Evolutionary conservation across 2,329 filamentous ascomycete species (phyloP), one percentile per base, ranked within the genome.

Genomic region (Sarocladiaceae sp.): DNA sequence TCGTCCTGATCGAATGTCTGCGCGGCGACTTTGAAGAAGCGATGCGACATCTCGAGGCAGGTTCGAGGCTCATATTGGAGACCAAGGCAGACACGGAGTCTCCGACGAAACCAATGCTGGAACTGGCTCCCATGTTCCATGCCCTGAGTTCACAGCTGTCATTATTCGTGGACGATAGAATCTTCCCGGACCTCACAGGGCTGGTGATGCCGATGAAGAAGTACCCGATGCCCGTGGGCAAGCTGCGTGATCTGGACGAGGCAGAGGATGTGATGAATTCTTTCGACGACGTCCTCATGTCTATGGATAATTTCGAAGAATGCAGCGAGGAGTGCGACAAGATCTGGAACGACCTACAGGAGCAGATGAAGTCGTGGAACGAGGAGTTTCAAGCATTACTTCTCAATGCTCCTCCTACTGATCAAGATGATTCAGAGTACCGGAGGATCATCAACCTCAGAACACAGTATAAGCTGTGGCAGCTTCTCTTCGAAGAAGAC

Each of bases 1-100:
- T 46, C 21, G 27, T 37, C 11, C 29, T 27, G 12, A 7, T 46
- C 33, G 45, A 46, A 39, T 19, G 18, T 16, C 32, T 46, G n/a
- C 39, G 45, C n/a, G 45, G 45, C 3, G 33, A 43, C 15, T 26
- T 18, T 11, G 13, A 6, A 6, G 40, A 35, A 19, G 45, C 45
- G 11, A 18, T 46, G n/a, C 20, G 40, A 19, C 45, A 46, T 21
- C 13, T 46, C 2, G 26, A 29, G 20, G 24, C 45, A 18, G 45
- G 45, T 3, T 34, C 33, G 23, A 6, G 20, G 11, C 31, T 45
- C 3, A 31, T 45, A 9, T 6, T 19, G 18, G 13, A 29, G 6
- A 11, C 13, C 33, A 20, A 19, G 10, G 9, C 32, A 15, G 13
- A 9, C 20, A 21, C 10, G 5, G 3, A 13, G 6, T 18, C 11